Evolutionary conservation across 2,329 filamentous ascomycete genomes (phyloP), one percentile per base, ranked within the genome.

Genomic region (Chaetothyriales sp.): DNA sequence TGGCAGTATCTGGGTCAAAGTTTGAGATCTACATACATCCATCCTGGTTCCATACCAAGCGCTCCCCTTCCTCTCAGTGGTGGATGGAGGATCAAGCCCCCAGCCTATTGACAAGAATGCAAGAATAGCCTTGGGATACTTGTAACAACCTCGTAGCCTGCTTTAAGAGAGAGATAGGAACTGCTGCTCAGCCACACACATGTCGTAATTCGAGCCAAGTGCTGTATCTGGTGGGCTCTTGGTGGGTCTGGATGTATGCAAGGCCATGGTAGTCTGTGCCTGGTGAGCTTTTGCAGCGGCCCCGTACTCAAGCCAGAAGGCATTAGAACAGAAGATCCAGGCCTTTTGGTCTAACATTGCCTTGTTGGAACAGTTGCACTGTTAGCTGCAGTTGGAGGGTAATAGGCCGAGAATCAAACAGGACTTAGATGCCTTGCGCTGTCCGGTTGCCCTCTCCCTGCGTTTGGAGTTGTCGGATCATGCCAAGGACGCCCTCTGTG

Each of bases 401-500:
- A n/a, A n/a, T n/a, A 12, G 28, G 28, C 7, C 28, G n/a, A n/a
- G n/a, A n/a, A n/a, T n/a, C 28, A 36, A 36, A 36, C 12, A 25
- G 6, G 6, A 8, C 28, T 36, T 36, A 36, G 28, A 36, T 9
- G 28, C 28, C 28, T 36, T 36, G 28, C 4, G 28, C 50, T 18
- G 46, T 46, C 12, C 49, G 25, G 19, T 49, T 51, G n/a, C 49
- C 52, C 12, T 74, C 72, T 22, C 71, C 72, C 55, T 78, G 76
- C 39, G 76, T 78, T 64, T 80, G 78, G 59, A 83, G 83, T 60
- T 84, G 79, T 62, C 81, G 77, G 51, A 84, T 70, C 57, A 84
- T 64, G 7, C 80, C 80, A 52, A 84, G 64, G 4, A 84, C 80
- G 1, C 80, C 80, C 3, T 73, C 73, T 32, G 61, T 67, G 28